Conservation (phyloP, 805 yeast species). For the Starmerella cellae region DNA sequence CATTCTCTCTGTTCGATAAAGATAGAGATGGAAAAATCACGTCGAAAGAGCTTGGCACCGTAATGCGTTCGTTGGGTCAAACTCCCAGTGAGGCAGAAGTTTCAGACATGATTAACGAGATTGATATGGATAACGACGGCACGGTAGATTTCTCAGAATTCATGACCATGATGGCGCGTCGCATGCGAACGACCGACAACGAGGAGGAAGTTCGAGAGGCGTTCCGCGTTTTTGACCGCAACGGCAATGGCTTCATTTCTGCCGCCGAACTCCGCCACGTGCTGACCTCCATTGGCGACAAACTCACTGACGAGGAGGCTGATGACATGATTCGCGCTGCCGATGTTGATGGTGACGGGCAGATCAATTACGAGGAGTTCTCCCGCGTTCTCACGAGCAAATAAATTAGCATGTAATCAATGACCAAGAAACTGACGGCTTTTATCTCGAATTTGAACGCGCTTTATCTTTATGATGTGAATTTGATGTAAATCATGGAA, state of each 20-base stretch:
- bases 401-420: conserved; percentile 5
- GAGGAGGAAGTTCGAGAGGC: conserved; percentile 97
- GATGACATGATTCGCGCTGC: conserved; percentile 96
- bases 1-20: conserved; percentile 91
- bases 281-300: conserved; percentile 94
- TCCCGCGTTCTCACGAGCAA: conserved; percentile 54
- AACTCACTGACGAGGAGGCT: conserved; percentile 90
- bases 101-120: conserved; percentile 93
- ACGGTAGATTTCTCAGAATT: conserved; percentile 71
- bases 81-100: conserved; percentile 94
- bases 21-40: conserved; percentile 94
- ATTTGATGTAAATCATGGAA: no score
- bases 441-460: no score
- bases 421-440: no score
- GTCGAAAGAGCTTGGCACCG: conserved; percentile 90
- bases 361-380: conserved; percentile 91
- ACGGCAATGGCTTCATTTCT: conserved; percentile 93
- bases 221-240: conserved; percentile 84
- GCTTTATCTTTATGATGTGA: no score
- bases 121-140: conserved; percentile 91
- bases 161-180: conserved; percentile 77
- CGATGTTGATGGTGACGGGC: conserved; percentile 82
- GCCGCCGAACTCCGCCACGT: conserved; percentile 96
- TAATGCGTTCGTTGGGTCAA: conserved; percentile 97
- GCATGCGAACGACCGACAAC: conserved; percentile 90